Base-by-base conservation (phyloP, 202 grass and related monocot species). In the Eragrostis tef region DNA sequence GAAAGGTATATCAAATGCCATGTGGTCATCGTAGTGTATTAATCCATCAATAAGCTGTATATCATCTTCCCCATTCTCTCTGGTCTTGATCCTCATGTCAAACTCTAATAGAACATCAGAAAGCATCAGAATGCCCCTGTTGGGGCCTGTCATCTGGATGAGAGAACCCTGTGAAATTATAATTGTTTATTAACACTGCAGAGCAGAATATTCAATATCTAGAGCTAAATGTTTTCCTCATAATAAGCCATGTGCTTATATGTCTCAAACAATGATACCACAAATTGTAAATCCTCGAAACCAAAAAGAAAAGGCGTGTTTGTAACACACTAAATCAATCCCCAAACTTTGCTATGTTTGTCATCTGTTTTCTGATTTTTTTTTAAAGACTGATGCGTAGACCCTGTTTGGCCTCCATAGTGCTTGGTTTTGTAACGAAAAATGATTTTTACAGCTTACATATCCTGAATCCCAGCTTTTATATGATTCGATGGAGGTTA, bases 71-170 rank as follows among this genome's bases (percentile, higher is more conserved):
- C 21, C 71, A 36, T 36, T 73, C 50, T 56, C 49, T 41, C 29
- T 50, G 0, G 27, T 73, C 17, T 41, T 73, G 29, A 56, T 22
- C 50, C 71, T 73, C 49, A 73, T 73, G 49, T 73, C 71, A 11
- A 56, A 73, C 71, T 73, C 29, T 2, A 56, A 56, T n/a, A 56
- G 16, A 73, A 73, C 50, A 13, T 56, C 71, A 6, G 71, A 53
- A 22, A 73, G 31, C 50, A 21, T 1, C n/a, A 56, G 2, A 54
- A 73, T 73, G 70, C 49, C 49, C 36, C 71, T 73, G 2, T 20
- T 41, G 14, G 49, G 71, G 5, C 71, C 49, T 41, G 71, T 39
- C 71, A 73, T 73, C 29, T 73, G 5, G 19, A 73, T 39, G 49
- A 54, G 48, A 14, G 66, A 69, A 47, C 66, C 70, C 70, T 73